A percentile compares a stretch with the other conserved stretches of the same genome.
phyloP scores from a whole-genome alignment of 1,139 yeast genomes.

The Insectozyma bohioensis region DNA sequence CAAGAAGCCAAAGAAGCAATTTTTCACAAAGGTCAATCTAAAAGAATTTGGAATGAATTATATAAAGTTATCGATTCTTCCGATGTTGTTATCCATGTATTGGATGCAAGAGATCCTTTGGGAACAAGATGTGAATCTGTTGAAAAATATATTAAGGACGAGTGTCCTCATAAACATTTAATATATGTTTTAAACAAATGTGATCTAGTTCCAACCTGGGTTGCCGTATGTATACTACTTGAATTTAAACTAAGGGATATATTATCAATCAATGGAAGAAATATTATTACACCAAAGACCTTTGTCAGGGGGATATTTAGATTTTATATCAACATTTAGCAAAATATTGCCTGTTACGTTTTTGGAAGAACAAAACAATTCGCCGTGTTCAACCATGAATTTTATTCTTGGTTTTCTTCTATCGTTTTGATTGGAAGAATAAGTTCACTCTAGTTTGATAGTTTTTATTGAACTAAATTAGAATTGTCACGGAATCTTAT shows the following conservation, averaged over 20 bases:
- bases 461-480: slow-evolving; percentile 41
- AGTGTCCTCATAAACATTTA: slow-evolving; percentile 95
- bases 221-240: slow-evolving; percentile 76
- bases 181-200: slow-evolving; percentile 94
- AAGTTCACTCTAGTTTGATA: slow-evolving; percentile 37
- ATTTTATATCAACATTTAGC: slow-evolving; percentile 17
- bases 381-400: slow-evolving; percentile 24
- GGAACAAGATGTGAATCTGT: slow-evolving; percentile 95
- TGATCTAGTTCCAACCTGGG: slow-evolving; percentile 99
- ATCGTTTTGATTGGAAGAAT: slow-evolving; percentile 50
- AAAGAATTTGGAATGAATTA: slow-evolving; percentile 97
- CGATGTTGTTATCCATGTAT: slow-evolving; percentile 92
- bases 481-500: slow-evolving; percentile 49
- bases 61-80: slow-evolving; percentile 95
- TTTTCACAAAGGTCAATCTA: slow-evolving; percentile 95
- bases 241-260: background rate
- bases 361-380: slow-evolving; percentile 17
- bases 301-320: slow-evolving; percentile 68
- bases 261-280: background rate
- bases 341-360: slow-evolving; percentile 20
- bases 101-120: slow-evolving; percentile 96
- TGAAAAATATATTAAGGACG: slow-evolving; percentile 88
- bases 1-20: slow-evolving; percentile 93
- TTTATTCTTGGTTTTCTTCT: slow-evolving; percentile 19
- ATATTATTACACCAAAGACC: slow-evolving; percentile 47